Conservation (phyloP, 2,329 filamentous ascomycete species). For the Dothideomycetes sp. region DNA sequence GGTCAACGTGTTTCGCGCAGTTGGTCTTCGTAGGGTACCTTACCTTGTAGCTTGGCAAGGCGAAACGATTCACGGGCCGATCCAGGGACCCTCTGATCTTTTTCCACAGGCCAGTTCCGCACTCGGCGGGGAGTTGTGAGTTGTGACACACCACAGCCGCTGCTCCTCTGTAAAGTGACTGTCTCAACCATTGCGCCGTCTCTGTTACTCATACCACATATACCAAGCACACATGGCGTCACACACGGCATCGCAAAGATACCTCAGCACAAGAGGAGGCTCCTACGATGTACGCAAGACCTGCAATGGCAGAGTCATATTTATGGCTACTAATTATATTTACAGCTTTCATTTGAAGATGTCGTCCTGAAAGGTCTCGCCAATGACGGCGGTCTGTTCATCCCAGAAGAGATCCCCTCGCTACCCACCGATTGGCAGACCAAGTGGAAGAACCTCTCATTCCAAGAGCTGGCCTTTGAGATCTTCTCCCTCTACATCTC, state of each 20-base stretch:
- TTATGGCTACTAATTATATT: slow-evolving; percentile 9
- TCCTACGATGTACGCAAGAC: slow-evolving; percentile 45
- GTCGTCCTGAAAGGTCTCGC: slow-evolving; percentile 85
- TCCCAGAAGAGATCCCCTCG: slow-evolving; percentile 69
- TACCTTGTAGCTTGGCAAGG: background rate
- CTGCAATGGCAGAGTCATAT: slow-evolving; percentile 1
- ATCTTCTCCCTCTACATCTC: slow-evolving; percentile 86
- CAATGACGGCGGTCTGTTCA: slow-evolving; percentile 76
- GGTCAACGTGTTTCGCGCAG: too few relatives aligned
- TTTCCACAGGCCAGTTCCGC: background rate
- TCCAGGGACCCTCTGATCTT: background rate
- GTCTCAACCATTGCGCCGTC: background rate
- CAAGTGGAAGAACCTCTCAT: slow-evolving; percentile 66
- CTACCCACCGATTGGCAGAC: slow-evolving; percentile 53
- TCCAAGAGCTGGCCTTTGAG: slow-evolving; percentile 70
- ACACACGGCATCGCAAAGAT: slow-evolving; percentile 46
- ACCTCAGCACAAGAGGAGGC: slow-evolving; percentile 52
- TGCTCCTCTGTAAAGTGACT: background rate
- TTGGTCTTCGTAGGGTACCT: too few relatives aligned
- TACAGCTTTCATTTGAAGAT: slow-evolving; percentile 76
- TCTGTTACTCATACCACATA: background rate
- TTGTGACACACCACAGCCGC: too few relatives aligned
- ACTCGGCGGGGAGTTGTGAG: too few relatives aligned
- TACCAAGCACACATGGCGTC: slow-evolving; percentile 18
- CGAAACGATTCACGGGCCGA: background rate